Evolutionary conservation across 78 protist genomes (phyloP).

Genomic region (Dictyostelium discoideum): DNA sequence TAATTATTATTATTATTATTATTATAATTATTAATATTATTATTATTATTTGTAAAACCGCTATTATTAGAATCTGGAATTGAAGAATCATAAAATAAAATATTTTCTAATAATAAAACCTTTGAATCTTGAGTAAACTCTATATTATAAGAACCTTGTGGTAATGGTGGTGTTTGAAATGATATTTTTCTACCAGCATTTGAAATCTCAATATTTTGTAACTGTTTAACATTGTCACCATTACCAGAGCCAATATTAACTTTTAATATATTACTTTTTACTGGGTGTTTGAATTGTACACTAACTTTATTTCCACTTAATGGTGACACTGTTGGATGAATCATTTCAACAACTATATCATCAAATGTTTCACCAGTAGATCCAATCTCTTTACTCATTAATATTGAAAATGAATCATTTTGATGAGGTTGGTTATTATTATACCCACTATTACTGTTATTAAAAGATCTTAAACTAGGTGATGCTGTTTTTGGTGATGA

Average conservation of each 20-base stretch:
- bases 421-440: not conserved
- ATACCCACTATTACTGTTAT: not conserved
- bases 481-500: not conserved
- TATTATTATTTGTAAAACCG: not conserved
- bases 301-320: slow-evolving; percentile 12
- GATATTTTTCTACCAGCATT: slow-evolving; percentile 5
- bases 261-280: not conserved
- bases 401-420: not conserved
- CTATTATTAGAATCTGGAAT: not conserved
- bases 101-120: slow-evolving; percentile 19
- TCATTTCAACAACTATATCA: slow-evolving; percentile 47
- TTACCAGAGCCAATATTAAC: not conserved
- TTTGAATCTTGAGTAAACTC: slow-evolving; percentile 3
- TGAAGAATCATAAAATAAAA: slow-evolving; percentile 23
- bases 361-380: slow-evolving; percentile 39
- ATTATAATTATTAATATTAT: not conserved
- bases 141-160: slow-evolving; percentile 31
- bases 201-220: slow-evolving; percentile 10
- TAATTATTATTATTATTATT: not conserved
- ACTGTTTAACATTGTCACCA: not conserved
- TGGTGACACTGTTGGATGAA: slow-evolving; percentile 37
- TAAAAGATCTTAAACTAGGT: not conserved
- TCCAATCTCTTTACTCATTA: slow-evolving; percentile 8
- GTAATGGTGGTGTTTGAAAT: slow-evolving; percentile 40
- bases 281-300: slow-evolving; percentile 35